Evolutionary conservation across 192 early-diverging fungal genomes (phyloP).

Genomic region (Linnemannia schmuckeri): DNA sequence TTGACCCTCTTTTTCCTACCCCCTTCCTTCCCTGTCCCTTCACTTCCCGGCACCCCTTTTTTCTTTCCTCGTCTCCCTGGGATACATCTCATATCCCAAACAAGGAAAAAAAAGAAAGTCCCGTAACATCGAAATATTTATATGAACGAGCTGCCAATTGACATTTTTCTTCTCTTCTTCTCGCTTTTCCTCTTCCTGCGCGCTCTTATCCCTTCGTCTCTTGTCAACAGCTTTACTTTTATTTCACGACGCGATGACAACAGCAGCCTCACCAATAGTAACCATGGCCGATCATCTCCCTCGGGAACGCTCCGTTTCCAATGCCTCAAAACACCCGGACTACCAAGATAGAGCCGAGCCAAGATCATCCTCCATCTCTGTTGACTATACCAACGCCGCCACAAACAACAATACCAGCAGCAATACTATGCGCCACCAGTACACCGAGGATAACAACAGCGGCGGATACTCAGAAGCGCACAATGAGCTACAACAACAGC

Average conservation of each 20-base stretch:
- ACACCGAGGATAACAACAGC: slow-evolving; percentile 9
- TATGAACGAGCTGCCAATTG: background rate
- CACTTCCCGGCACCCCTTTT: background rate
- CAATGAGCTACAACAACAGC: slow-evolving; percentile 7
- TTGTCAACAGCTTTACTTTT: background rate
- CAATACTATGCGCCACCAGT: slow-evolving; percentile 8
- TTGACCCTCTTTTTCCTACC: background rate
- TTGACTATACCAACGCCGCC: slow-evolving; percentile 23
- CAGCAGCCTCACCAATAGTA: slow-evolving; percentile 24
- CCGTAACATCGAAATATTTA: background rate
- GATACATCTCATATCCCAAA: background rate
- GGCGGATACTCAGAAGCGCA: slow-evolving; percentile 4
- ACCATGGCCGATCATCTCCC: slow-evolving; percentile 16
- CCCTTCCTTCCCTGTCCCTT: background rate
- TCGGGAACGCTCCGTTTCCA: slow-evolving; percentile 31
- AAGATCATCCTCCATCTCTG: slow-evolving; percentile 19
- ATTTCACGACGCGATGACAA: slow-evolving; percentile 31
- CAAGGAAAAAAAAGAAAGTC: background rate
- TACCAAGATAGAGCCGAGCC: slow-evolving; percentile 46
- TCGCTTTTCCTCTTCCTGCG: background rate
- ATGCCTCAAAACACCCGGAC: slow-evolving; percentile 36
- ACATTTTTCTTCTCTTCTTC: background rate
- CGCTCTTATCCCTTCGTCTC: background rate
- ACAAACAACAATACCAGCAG: background rate
- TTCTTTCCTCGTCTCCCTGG: background rate